Percentiles rank a stretch among this genome's conserved stretches.
These are phyloP conservation scores for Pythium phragmitis DNA, from an alignment of 352 stramenopile species.

Conservation along the genomic window DNA sequence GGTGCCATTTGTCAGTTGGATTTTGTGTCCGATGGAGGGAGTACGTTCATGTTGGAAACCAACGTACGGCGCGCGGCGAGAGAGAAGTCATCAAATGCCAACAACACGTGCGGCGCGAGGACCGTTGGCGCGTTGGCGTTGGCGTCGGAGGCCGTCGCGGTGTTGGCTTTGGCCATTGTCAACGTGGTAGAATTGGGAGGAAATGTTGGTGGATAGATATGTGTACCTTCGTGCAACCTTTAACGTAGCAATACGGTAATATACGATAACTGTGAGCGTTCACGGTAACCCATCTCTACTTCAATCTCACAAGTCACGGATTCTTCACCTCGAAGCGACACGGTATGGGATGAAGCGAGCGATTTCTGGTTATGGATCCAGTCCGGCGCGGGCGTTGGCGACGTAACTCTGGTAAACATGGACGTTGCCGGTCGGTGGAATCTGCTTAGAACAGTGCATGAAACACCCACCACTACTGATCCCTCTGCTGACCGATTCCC, in stretches of 20 bases:
- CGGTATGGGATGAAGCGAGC: neutral
- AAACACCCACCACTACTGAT: neutral
- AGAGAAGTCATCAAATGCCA: conserved; percentile 76
- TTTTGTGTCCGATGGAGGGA: no score
- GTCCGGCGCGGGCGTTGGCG: neutral
- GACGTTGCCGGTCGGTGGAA: neutral
- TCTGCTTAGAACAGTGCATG: neutral
- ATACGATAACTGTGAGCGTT: conserved; percentile 9
- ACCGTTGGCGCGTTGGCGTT: neutral
- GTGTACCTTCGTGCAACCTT: conserved; percentile 18
- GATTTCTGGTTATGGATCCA: neutral
- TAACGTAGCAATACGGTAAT: neutral
- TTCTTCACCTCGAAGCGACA: neutral
- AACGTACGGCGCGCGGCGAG: conserved; percentile 52
- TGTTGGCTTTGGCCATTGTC: neutral
- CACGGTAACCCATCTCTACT: neutral
- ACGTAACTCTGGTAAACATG: no score
- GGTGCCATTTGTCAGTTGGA: no score
- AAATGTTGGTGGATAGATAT: conserved; percentile 8
- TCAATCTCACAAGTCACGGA: conserved; percentile 20
- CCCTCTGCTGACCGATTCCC: no score
- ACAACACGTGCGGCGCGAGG: conserved; percentile 36
- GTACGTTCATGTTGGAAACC: neutral
- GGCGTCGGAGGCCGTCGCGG: neutral
- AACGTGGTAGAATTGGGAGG: neutral